Percentiles rank a stretch among this genome's conserved stretches.
phyloP scores from a whole-genome alignment of 108 stramenopile species.

The Stephanodiscus minutulus region DNA sequence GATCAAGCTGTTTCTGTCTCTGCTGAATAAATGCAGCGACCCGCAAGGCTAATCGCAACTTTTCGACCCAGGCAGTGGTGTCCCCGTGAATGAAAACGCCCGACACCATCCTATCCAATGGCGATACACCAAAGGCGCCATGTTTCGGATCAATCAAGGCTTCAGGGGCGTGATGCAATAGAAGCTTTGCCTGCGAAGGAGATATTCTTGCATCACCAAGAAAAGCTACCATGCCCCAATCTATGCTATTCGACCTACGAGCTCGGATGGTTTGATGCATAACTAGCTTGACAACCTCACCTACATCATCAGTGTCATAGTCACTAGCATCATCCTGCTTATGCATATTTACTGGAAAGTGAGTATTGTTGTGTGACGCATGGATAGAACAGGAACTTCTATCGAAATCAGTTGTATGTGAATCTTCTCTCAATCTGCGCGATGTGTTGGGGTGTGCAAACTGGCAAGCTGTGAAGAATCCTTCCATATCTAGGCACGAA shows the following conservation, averaged over 20 bases:
- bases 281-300: slow-evolving; percentile 45
- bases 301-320: slow-evolving; percentile 33
- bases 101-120: slow-evolving; percentile 51
- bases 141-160: slow-evolving; percentile 44
- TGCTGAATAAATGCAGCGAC: slow-evolving; percentile 29
- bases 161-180: slow-evolving; percentile 37
- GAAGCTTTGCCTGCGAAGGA: slow-evolving; percentile 44
- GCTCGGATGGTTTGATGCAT: slow-evolving; percentile 43
- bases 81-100: slow-evolving; percentile 55
- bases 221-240: slow-evolving; percentile 57
- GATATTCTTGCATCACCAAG: slow-evolving; percentile 51
- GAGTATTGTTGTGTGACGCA: background rate
- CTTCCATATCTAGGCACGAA: slow-evolving; percentile 53
- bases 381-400: background rate
- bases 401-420: background rate
- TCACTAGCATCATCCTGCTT: slow-evolving; percentile 22
- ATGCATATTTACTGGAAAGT: background rate
- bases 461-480: slow-evolving; percentile 54
- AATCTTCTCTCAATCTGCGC: background rate
- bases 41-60: slow-evolving; percentile 45
- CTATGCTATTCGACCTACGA: slow-evolving; percentile 38
- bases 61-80: slow-evolving; percentile 45
- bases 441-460: slow-evolving; percentile 47
- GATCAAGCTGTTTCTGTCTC: slow-evolving; percentile 20
- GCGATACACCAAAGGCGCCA: slow-evolving; percentile 53